Evolutionary conservation across 2,329 filamentous ascomycete genomes (phyloP).

Genomic region (Penicillium paneum): DNA sequence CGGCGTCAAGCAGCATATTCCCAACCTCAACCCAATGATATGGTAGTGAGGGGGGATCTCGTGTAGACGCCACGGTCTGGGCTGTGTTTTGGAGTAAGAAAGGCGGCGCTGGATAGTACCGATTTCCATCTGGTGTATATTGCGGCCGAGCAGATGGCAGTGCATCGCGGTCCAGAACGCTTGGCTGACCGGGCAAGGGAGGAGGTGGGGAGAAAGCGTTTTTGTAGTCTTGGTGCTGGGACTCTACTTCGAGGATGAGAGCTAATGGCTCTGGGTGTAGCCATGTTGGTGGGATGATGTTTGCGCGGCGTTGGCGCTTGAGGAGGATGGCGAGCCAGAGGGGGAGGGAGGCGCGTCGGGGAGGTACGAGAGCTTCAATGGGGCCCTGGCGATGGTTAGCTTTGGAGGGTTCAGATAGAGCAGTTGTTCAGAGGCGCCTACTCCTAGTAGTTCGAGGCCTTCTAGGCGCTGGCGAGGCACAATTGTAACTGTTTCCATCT

Average conservation of each 20-base stretch:
- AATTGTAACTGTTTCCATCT: slow-evolving; percentile 95
- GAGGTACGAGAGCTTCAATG: slow-evolving; percentile 73
- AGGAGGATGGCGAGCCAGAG: slow-evolving; percentile 94
- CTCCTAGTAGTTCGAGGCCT: slow-evolving; percentile 76
- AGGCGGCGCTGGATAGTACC: slow-evolving; percentile 59
- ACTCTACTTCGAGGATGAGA: slow-evolving; percentile 77
- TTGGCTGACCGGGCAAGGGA: slow-evolving; percentile 54
- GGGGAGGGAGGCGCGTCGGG: slow-evolving; percentile 73
- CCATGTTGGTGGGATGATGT: slow-evolving; percentile 90
- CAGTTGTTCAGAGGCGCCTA: slow-evolving; percentile 39
- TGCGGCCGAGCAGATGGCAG: slow-evolving; percentile 27
- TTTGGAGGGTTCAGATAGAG: background rate
- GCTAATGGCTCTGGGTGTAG: slow-evolving; percentile 72
- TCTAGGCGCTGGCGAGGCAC: slow-evolving; percentile 89
- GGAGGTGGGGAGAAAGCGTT: slow-evolving; percentile 75
- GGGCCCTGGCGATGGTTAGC: slow-evolving; percentile 59
- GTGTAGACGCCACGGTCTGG: slow-evolving; percentile 54
- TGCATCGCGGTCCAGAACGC: slow-evolving; percentile 23
- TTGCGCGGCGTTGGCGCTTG: slow-evolving; percentile 89
- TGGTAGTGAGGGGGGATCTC: slow-evolving; percentile 55
- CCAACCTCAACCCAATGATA: slow-evolving; percentile 95
- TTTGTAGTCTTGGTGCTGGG: slow-evolving; percentile 58
- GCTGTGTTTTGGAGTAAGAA: slow-evolving; percentile 75
- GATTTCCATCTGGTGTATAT: slow-evolving; percentile 40
- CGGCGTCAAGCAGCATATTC: slow-evolving; percentile 80